phyloP scores from a whole-genome alignment of 768 basidiomycete genomes.

The Panaeolus cyanescens region DNA sequence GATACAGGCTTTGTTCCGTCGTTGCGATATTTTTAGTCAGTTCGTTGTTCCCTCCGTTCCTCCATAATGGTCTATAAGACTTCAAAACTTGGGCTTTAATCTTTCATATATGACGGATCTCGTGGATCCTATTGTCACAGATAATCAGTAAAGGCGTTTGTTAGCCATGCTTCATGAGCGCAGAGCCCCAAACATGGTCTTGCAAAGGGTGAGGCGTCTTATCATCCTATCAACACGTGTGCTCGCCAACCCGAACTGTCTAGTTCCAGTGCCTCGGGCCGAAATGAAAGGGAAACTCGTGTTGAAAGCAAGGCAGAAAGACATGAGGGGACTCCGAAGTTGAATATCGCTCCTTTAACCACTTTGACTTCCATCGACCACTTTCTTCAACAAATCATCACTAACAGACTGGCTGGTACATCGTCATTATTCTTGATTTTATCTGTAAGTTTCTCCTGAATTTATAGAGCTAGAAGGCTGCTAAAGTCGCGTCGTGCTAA shows the following conservation, averaged over 20 bases:
- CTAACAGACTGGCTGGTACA: conserved; percentile 1
- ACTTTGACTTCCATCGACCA: conserved; percentile 2
- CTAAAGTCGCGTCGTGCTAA: background rate
- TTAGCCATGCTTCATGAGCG: background rate
- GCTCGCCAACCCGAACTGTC: conserved; percentile 1
- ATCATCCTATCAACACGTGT: conserved; percentile 3
- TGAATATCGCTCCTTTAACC: conserved; percentile 2
- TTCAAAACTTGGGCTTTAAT: background rate
- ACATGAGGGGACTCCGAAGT: conserved; percentile 1
- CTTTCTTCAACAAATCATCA: background rate
- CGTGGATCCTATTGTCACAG: background rate
- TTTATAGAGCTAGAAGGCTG: background rate
- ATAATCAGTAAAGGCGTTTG: background rate
- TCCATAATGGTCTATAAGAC: background rate
- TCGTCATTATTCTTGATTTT: background rate
- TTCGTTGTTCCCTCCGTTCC: background rate
- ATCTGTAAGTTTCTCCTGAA: background rate
- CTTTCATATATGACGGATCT: background rate
- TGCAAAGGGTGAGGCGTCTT: background rate
- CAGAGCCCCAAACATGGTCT: background rate
- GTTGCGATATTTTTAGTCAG: conserved; percentile 1
- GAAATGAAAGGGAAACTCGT: conserved; percentile 3
- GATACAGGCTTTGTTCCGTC: background rate
- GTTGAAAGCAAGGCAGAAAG: conserved; percentile 1
- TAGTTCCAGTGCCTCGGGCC: conserved; percentile 1